These are phyloP conservation scores for Hylodesmum podocarpum DNA, from an alignment of 306 rosid species.

Conservation along the genomic window DNA sequence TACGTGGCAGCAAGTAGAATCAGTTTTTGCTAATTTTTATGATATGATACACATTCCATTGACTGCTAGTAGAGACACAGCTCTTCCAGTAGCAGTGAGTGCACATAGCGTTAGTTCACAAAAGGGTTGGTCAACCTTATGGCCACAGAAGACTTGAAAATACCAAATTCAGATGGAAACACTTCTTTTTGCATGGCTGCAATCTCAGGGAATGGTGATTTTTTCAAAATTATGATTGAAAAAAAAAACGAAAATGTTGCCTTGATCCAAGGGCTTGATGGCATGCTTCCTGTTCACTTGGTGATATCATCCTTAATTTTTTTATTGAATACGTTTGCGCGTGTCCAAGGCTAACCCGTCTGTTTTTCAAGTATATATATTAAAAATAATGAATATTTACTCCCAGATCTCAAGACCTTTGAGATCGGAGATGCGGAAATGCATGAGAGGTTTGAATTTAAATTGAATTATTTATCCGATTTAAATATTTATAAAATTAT, in stretches of 20 bases:
- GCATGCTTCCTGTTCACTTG: slow-evolving; percentile 3
- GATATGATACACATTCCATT: neutral
- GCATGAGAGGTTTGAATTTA: too few species aligned
- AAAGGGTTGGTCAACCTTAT: neutral
- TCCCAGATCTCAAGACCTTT: too few species aligned
- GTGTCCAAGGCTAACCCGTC: too few species aligned
- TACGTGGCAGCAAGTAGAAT: neutral
- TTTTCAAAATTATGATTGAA: neutral
- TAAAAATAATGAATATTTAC: too few species aligned
- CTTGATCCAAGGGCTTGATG: neutral
- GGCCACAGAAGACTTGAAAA: neutral
- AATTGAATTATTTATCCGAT: too few species aligned
- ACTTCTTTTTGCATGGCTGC: slow-evolving; percentile 12
- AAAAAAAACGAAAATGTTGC: neutral
- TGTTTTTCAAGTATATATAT: too few species aligned
- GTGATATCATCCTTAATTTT: too few species aligned
- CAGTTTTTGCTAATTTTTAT: neutral
- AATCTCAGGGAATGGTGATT: neutral
- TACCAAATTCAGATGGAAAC: neutral
- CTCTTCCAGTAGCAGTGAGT: neutral
- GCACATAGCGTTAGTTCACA: neutral
- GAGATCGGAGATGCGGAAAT: too few species aligned
- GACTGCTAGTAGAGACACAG: neutral
- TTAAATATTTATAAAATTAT: too few species aligned
- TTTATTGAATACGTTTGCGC: too few species aligned